phyloP scores from a whole-genome alignment of 345 rosid genomes.

The Rhizophora apiculata region DNA sequence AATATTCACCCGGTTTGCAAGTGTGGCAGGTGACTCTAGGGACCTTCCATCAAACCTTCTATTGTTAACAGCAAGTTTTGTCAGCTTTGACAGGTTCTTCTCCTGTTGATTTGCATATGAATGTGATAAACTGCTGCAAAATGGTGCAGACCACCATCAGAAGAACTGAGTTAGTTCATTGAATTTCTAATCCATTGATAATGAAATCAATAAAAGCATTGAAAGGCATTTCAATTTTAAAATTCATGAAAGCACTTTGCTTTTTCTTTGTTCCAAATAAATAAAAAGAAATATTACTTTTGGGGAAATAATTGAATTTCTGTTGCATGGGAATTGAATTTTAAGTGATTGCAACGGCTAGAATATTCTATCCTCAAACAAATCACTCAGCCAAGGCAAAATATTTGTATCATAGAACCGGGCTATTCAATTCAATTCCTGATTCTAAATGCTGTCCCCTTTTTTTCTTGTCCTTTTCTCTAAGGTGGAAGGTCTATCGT shows the following conservation, averaged over 20 bases:
- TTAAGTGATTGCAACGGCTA: neutral
- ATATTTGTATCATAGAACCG: no score
- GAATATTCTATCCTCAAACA: no score
- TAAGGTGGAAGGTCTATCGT: conserved; percentile 3
- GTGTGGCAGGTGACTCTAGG: conserved; percentile 59
- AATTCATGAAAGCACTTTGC: neutral
- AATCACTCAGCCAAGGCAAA: no score
- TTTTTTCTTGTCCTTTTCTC: neutral
- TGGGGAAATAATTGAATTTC: neutral
- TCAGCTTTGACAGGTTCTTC: conserved; percentile 64
- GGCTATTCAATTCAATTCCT: no score
- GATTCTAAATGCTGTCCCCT: no score
- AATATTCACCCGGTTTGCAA: conserved; percentile 64
- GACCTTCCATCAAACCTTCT: conserved; percentile 71
- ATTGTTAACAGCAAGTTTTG: conserved; percentile 70
- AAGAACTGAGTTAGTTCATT: conserved; percentile 4
- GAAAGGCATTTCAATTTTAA: neutral
- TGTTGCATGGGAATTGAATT: neutral
- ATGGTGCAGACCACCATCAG: conserved; percentile 9
- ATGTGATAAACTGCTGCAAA: conserved; percentile 55
- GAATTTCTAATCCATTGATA: neutral
- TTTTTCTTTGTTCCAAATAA: neutral
- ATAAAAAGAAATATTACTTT: neutral
- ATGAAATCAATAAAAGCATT: neutral
- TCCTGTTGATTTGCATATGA: conserved; percentile 67